Base-by-base conservation (phyloP, 345 rosid species). In the Linum tenue region DNA sequence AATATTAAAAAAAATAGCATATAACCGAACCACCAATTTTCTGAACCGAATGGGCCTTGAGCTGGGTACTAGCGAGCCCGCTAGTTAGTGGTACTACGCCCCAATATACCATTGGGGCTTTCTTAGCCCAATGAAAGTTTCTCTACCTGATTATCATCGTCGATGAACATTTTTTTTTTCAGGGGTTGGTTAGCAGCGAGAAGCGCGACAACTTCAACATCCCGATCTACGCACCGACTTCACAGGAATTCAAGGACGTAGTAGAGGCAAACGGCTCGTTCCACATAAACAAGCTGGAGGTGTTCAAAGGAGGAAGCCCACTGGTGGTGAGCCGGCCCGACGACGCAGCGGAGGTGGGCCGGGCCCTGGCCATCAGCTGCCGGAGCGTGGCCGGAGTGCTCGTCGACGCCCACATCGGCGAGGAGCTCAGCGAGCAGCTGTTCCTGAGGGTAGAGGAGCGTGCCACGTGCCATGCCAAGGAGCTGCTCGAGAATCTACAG, bases 241-340 rank as follows among this genome's bases (percentile, higher is more conserved):
- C 85, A 41, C 92, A 86, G 71, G 98, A 92, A 53, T 88, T 92
- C 70, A 87, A 67, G 78, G 90, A 87, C 55, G 90, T 92, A 15
- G 96, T 92, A 15, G 94, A 87, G 56, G 85, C 94, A 4, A 61
- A 89, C 37, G 96, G 97, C 41, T 86, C 89, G 4, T 90, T 86
- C 57, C 6, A 60, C 15, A 80, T 90, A 61, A 78, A 89, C 84
- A 86, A 80, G 79, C 94, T 92, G 10, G 86, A 87, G 59, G 72
- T 92, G 11, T 85, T 87, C 81, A 90, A 92, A 73, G 98, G 97
- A 64, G 98, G 98, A 7, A 92, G 97, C 67, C 98, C 98, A 1
- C 68, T 92, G 15, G 98, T 92, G 50, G 94, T 92, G 22, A 85
- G 64, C 68, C 76, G 70, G n/a, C 98, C 95, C 0, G 92, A 92